These are phyloP conservation scores for Benincasa hispida DNA, from an alignment of 306 rosid species.

Conservation along the genomic window DNA sequence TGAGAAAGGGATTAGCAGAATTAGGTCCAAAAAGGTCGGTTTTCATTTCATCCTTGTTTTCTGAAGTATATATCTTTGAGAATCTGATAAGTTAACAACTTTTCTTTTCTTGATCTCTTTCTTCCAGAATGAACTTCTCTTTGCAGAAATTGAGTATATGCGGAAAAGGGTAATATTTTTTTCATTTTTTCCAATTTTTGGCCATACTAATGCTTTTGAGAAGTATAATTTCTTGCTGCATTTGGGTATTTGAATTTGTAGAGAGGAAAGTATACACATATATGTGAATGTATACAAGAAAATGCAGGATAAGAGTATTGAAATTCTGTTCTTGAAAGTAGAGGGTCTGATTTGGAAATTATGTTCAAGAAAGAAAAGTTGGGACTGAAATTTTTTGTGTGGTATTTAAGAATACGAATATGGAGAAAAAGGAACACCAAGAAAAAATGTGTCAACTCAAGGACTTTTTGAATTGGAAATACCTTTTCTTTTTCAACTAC, in stretches of 20 bases:
- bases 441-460: neutral
- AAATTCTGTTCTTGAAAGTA: too few species aligned
- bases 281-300: too few species aligned
- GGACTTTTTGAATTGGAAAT: neutral
- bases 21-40: conserved; percentile 79
- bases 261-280: too few species aligned
- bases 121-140: conserved; percentile 79
- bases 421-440: neutral
- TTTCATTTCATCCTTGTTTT: neutral
- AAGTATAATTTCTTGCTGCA: too few species aligned
- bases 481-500: neutral
- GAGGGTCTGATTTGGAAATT: too few species aligned
- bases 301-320: too few species aligned
- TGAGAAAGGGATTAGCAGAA: conserved; percentile 70
- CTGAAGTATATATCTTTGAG: neutral
- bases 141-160: conserved; percentile 91
- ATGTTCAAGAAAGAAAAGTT: neutral
- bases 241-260: too few species aligned
- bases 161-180: conserved; percentile 53
- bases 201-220: neutral
- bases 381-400: neutral
- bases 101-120: neutral
- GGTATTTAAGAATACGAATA: neutral
- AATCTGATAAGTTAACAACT: neutral
- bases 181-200: neutral